Base-by-base conservation (phyloP, 768 basidiomycete species). In the Psilocybe tampanensis region DNA sequence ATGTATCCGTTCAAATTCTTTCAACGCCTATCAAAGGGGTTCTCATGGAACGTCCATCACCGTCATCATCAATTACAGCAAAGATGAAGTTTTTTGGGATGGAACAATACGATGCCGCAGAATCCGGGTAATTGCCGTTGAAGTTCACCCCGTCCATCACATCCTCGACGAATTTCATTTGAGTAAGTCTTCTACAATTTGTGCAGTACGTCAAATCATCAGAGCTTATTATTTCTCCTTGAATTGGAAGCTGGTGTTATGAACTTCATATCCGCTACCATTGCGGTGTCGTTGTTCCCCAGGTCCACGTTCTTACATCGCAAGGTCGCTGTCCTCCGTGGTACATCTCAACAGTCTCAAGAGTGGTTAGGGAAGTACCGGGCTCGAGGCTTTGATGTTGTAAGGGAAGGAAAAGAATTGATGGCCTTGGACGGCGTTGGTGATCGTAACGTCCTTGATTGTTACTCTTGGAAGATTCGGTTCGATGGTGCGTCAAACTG, bases 231-330 rank as follows among this genome's bases (percentile, higher is more conserved):
- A n/a, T n/a, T n/a, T n/a, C n/a, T n/a, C n/a, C n/a, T n/a, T n/a
- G n/a, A n/a, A n/a, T 43, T 23, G 34, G 17, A 41, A 59, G 58
- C 58, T 1, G 58, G 45, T 2, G 53, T 55, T 1, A 41, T 55
- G 8, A 59, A 59, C 26, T 54, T 55, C 15, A 54, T 59, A 32
- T 47, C 58, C 1, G 8, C n/a, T 7, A 50, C 36, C 2, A 9
- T 33, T 1, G 58, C 58, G 8, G 47, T 59, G 11, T 54, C 44
- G 8, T 7, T 59, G 0, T 59, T 59, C 43, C 58, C 58, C 5
- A 3, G 34, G 17, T 1, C 8, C 1, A 59, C 58, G 2, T 36
- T 59, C 8, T 13, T 59, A 3, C 26, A 59, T 19, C 29, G 48
- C 8, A 7, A 15, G 19, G 41, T 36, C 19, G 32, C 18, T 15